Percentiles rank a stretch among this genome's conserved stretches.
Evolutionary conservation across 2,329 filamentous ascomycete species (phyloP).

Genomic region (Nemania sp.): DNA sequence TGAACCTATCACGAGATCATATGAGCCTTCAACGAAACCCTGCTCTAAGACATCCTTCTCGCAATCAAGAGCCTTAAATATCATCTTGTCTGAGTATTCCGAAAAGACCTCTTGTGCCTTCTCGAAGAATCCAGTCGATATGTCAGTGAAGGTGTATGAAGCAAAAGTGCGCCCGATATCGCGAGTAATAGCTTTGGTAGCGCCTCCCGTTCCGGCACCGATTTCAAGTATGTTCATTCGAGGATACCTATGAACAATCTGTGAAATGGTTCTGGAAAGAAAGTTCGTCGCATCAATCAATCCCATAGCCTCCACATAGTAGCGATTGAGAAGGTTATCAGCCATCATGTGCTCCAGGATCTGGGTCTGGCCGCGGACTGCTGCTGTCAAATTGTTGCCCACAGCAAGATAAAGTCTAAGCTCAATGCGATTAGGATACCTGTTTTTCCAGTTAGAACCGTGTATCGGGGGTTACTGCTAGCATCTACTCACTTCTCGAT

Average conservation of each 20-base stretch:
- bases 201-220: constrained; percentile 22
- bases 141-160: not conserved
- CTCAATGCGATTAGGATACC: no score
- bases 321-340: not conserved
- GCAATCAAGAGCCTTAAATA: constrained; percentile 11
- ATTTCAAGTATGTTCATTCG: constrained; percentile 43
- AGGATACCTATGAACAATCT: constrained; percentile 37
- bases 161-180: constrained; percentile 6
- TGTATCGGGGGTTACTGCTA: not conserved
- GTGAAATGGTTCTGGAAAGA: constrained; percentile 36
- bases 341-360: not conserved
- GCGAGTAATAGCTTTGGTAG: not conserved
- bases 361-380: not conserved
- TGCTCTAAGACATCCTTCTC: constrained; percentile 35
- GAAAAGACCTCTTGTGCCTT: not conserved
- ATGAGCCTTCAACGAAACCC: constrained; percentile 31
- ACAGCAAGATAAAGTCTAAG: no score
- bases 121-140: not conserved
- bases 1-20: constrained; percentile 39
- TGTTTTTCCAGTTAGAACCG: not conserved
- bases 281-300: not conserved
- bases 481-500: no score
- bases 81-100: not conserved
- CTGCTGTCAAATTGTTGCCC: not conserved
- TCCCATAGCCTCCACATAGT: not conserved